These are phyloP conservation scores for Plectosphaerella sp. DNA, from an alignment of 2,329 filamentous ascomycete genomes.

Conservation along the genomic window DNA sequence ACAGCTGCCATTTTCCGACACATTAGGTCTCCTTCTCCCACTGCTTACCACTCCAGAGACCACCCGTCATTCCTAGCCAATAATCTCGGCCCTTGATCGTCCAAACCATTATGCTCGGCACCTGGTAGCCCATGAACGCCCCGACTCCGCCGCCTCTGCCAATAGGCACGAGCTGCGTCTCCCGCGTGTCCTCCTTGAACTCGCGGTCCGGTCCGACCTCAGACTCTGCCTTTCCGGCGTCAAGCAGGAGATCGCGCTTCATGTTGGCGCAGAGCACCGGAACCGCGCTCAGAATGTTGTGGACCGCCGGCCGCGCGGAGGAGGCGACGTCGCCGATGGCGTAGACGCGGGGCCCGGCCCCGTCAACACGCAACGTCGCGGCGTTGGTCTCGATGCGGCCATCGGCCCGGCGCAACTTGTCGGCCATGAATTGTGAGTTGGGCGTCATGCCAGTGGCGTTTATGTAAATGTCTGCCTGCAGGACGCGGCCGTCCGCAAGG, in stretches of 20 bases:
- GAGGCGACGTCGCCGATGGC: conserved; percentile 40
- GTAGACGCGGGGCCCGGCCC: conserved; percentile 31
- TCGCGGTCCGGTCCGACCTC: conserved; percentile 19
- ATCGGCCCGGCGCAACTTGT: conserved; percentile 22
- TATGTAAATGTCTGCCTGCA: conserved; percentile 43
- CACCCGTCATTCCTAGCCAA: conserved; percentile 43
- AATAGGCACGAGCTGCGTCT: conserved; percentile 43
- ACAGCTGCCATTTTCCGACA: no score
- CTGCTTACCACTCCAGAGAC: conserved; percentile 45
- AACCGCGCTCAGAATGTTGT: conserved; percentile 32
- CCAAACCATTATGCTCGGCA: conserved; percentile 43
- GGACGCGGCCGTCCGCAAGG: conserved; percentile 30
- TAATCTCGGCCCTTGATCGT: conserved; percentile 46
- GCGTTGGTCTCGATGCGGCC: conserved; percentile 32
- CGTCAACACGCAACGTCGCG: conserved; percentile 29
- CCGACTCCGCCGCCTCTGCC: conserved; percentile 40
- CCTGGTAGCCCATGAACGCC: conserved; percentile 31
- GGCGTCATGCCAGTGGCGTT: conserved; percentile 35
- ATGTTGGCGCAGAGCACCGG: conserved; percentile 42
- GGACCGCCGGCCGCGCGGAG: conserved; percentile 34
- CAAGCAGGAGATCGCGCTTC: conserved; percentile 40
- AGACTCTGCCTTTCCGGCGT: conserved; percentile 16
- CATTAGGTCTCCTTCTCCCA: conserved; percentile 38
- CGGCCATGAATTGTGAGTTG: conserved; percentile 34
- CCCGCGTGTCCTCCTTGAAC: conserved; percentile 36